A percentile compares a stretch with the other conserved stretches of the same genome.
phyloP scores from a whole-genome alignment of 306 rosid species.

The Abrus precatorius region DNA sequence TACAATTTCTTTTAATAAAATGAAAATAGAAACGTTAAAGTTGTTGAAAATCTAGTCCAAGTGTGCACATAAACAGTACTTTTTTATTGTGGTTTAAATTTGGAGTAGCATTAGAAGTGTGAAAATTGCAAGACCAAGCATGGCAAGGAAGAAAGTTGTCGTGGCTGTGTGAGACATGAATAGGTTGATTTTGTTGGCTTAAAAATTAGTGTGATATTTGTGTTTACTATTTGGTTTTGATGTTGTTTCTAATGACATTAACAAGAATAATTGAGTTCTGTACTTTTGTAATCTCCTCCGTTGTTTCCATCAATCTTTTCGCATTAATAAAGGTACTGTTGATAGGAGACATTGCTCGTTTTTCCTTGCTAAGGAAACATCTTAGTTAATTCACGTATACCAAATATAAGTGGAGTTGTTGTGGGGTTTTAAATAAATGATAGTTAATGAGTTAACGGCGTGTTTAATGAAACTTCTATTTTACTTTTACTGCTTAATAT shows the following conservation, averaged over 20 bases:
- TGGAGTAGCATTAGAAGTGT: conserved; percentile 1
- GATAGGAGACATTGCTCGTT: conserved; percentile 45
- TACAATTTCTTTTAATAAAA: conserved; percentile 1
- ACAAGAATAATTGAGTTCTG: conserved; percentile 47
- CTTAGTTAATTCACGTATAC: conserved; percentile 28
- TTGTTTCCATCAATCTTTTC: conserved; percentile 40
- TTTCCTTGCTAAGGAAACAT: conserved; percentile 42
- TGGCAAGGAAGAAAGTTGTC: conserved; percentile 48
- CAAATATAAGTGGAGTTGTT: conserved; percentile 28
- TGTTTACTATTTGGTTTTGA: conserved; percentile 41
- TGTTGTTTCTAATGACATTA: conserved; percentile 47
- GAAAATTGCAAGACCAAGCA: conserved; percentile 31
- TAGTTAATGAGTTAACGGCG: conserved; percentile 31
- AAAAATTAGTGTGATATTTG: conserved; percentile 42
- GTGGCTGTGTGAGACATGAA: conserved; percentile 47
- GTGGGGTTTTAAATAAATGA: conserved; percentile 35
- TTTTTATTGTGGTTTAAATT: conserved; percentile 20
- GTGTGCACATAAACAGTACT: conserved; percentile 46
- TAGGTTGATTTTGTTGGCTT: conserved; percentile 46
- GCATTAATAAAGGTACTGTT: conserved; percentile 22
- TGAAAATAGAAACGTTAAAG: not conserved
- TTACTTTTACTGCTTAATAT: conserved; percentile 20
- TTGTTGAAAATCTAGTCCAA: conserved; percentile 38
- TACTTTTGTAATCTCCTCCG: conserved; percentile 44
- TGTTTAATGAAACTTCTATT: conserved; percentile 37